Percentiles rank a stretch among this genome's conserved stretches.
Evolutionary conservation across 768 basidiomycete species (phyloP).

Genomic region (Leccinum arenicola): DNA sequence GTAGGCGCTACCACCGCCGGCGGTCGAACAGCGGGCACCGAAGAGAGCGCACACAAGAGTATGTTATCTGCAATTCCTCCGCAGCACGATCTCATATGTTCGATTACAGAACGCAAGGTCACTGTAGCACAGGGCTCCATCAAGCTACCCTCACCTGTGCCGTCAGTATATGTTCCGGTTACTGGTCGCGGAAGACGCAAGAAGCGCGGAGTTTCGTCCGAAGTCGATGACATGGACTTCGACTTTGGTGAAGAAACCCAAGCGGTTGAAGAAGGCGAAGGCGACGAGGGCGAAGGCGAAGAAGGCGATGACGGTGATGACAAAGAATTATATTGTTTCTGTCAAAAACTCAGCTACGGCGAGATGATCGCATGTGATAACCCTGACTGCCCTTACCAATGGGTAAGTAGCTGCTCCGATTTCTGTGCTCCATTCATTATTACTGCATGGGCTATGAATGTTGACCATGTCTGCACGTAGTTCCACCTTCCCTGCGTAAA

Average conservation of each 20-base stretch:
- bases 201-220: conserved; percentile 36
- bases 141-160: conserved; percentile 34
- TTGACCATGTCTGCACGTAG: conserved; percentile 32
- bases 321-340: conserved; percentile 60
- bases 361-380: conserved; percentile 70
- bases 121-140: conserved; percentile 30
- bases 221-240: conserved; percentile 33
- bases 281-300: conserved; percentile 38
- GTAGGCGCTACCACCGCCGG: conserved; percentile 5
- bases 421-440: neutral
- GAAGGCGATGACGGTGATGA: conserved; percentile 55
- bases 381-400: conserved; percentile 54
- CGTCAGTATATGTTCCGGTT: conserved; percentile 28
- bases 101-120: conserved; percentile 29
- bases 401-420: conserved; percentile 43
- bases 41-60: conserved; percentile 32
- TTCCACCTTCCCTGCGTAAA: conserved; percentile 64
- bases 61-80: neutral
- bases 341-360: conserved; percentile 60
- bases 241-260: conserved; percentile 33
- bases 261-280: conserved; percentile 30
- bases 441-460: neutral
- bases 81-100: conserved; percentile 2
- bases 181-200: conserved; percentile 33
- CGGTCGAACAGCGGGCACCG: conserved; percentile 17